These are phyloP conservation scores for Rhinocladiella mackenziei DNA, from an alignment of 2,329 filamentous ascomycete species.

Conservation along the genomic window DNA sequence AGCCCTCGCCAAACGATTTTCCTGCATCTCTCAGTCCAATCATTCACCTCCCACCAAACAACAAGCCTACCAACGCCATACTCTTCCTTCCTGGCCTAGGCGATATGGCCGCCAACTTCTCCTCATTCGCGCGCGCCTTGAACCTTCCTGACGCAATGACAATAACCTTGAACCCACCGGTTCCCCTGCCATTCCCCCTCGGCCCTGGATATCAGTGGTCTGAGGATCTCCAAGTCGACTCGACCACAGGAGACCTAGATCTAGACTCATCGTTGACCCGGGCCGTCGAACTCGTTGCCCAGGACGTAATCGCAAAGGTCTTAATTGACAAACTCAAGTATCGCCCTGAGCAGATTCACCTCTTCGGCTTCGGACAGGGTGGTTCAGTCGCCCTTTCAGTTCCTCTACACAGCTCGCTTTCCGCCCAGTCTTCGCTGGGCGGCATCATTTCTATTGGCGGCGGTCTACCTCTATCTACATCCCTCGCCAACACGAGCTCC, in stretches of 20 bases:
- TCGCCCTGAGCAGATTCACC: slow-evolving; percentile 55
- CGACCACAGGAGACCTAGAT: slow-evolving; percentile 52
- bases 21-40: slow-evolving; percentile 40
- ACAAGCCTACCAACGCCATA: slow-evolving; percentile 54
- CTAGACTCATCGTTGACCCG: slow-evolving; percentile 59
- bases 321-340: slow-evolving; percentile 58
- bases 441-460: slow-evolving; percentile 45
- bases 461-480: slow-evolving; percentile 37
- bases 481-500: slow-evolving; percentile 24
- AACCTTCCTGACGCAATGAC: slow-evolving; percentile 72
- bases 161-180: slow-evolving; percentile 68
- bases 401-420: slow-evolving; percentile 43
- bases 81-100: slow-evolving; percentile 81
- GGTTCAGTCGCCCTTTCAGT: slow-evolving; percentile 59
- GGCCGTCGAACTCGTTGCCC: slow-evolving; percentile 47
- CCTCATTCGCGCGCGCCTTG: slow-evolving; percentile 63
- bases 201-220: slow-evolving; percentile 61
- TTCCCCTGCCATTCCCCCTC: slow-evolving; percentile 64
- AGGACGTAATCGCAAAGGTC: slow-evolving; percentile 50
- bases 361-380: slow-evolving; percentile 67
- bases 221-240: slow-evolving; percentile 58
- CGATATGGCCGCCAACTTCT: slow-evolving; percentile 67
- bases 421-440: slow-evolving; percentile 32
- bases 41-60: slow-evolving; percentile 39
- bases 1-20: slow-evolving; percentile 45